These are phyloP conservation scores for Trichoderma sp. DNA, from an alignment of 2,329 filamentous ascomycete species.

Conservation along the genomic window DNA sequence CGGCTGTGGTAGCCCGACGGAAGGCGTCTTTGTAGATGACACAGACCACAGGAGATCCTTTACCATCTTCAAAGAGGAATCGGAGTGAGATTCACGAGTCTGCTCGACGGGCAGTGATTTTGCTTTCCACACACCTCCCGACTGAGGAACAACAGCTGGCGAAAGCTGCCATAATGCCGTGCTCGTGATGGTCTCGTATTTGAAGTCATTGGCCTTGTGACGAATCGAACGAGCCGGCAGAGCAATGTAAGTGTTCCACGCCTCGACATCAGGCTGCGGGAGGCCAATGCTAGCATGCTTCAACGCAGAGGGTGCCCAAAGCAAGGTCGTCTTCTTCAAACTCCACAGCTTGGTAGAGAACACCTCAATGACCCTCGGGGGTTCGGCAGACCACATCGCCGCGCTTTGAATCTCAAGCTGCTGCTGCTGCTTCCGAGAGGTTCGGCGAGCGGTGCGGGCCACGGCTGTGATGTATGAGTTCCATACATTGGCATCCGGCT, in stretches of 20 bases:
- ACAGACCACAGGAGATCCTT: neutral
- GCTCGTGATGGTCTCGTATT: constrained; percentile 36
- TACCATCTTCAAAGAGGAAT: neutral
- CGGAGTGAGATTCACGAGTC: neutral
- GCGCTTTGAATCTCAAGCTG: neutral
- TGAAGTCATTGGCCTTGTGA: constrained; percentile 16
- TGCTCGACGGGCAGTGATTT: neutral
- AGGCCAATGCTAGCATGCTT: neutral
- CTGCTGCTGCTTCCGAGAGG: neutral
- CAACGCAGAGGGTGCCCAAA: neutral
- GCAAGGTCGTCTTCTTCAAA: neutral
- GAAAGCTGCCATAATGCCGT: constrained; percentile 34
- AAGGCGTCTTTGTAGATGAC: neutral
- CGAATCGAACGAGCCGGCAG: neutral
- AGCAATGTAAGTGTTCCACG: neutral
- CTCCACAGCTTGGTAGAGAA: constrained; percentile 2
- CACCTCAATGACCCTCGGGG: neutral
- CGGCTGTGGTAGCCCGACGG: neutral
- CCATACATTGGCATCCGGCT: neutral
- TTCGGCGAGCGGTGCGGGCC: neutral
- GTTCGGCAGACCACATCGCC: neutral
- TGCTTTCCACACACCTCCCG: neutral
- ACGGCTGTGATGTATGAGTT: neutral
- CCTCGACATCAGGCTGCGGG: constrained; percentile 1
- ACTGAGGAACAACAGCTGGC: neutral